Percentiles rank a stretch among this genome's conserved stretches.
Conservation (phyloP, 345 rosid genomes). For the Raphanus sativus region DNA sequence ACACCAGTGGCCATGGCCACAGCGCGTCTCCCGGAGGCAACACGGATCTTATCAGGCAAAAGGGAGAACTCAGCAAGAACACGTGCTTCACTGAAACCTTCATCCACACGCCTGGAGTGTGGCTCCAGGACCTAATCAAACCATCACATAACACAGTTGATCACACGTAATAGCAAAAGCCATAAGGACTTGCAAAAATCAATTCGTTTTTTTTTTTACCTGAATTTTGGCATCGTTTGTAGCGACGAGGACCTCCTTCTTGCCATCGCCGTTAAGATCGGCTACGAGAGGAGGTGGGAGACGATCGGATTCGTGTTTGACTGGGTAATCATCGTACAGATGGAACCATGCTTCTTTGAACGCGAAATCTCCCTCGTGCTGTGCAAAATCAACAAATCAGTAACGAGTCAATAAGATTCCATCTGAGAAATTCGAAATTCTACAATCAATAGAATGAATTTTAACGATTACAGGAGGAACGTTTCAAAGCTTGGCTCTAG, state of each 20-base stretch:
- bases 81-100: conserved; percentile 88
- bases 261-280: conserved; percentile 97
- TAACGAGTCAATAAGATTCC: background rate
- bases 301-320: conserved; percentile 86
- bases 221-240: conserved; percentile 92
- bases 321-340: conserved; percentile 76
- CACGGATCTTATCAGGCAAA: conserved; percentile 85
- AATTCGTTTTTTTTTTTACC: conserved; percentile 40
- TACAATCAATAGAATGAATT: background rate
- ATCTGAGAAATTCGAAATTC: background rate
- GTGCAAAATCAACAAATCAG: background rate
- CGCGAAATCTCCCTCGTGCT: conserved; percentile 99
- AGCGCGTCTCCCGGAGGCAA: conserved; percentile 81
- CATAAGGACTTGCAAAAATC: background rate
- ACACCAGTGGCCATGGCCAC: conserved; percentile 97
- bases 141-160: background rate
- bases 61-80: conserved; percentile 60
- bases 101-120: conserved; percentile 75
- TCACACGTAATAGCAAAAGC: too few species aligned
- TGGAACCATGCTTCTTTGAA: conserved; percentile 95
- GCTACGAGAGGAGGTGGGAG: conserved; percentile 87
- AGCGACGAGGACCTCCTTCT: conserved; percentile 83
- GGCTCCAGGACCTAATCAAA: conserved; percentile 77
- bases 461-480: background rate
- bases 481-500: background rate